Base-by-base conservation (phyloP, 2,329 filamentous ascomycete species). In the Colletotrichum sp. region DNA sequence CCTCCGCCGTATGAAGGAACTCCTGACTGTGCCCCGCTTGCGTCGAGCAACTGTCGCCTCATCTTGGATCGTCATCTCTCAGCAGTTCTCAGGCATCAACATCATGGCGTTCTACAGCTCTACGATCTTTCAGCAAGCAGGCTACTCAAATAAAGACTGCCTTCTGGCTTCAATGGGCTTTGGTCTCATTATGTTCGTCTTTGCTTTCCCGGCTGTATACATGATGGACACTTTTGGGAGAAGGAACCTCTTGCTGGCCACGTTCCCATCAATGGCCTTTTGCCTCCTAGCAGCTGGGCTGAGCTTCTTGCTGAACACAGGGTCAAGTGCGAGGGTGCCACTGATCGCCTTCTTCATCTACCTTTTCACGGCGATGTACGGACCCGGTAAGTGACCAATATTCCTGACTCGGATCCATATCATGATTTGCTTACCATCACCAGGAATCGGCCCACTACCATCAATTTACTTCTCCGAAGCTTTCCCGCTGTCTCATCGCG, bases 221-320 rank as follows among this genome's bases (percentile, higher is more conserved):
- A 90, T 90, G 5, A 92, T 92, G 78, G 90, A 92, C 77, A 89
- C 86, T 0, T 90, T 89, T 75, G 91, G 91, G 3, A 86, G 91
- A 11, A 87, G 91, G 22, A 87, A 86, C 8, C 82, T 92, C 8
- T 79, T 89, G 22, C 80, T 86, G 2, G 85, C 86, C 63, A 87
- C 85, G 1, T 87, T 87, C 71, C 85, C 85, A 6, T 85, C 86
- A 78, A 87, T 87, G 85, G 82, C 85, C 1, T 86, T 84, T 84
- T 85, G 84, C 1, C 76, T 87, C 7, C 77, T 86, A 6, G 84
- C 84, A 1, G 84, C 85, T 16, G 79, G 90, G 0, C 84, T 91
- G 55, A 90, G 88, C 78, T 91, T 89, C 66, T 82, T 88, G 68
- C 90, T 92, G 19, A 83, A 87, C 0, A 78, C 80, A 3, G 80